Base-by-base conservation (phyloP, 495 filamentous ascomycete genomes). In the Penicillium subrubescens region DNA sequence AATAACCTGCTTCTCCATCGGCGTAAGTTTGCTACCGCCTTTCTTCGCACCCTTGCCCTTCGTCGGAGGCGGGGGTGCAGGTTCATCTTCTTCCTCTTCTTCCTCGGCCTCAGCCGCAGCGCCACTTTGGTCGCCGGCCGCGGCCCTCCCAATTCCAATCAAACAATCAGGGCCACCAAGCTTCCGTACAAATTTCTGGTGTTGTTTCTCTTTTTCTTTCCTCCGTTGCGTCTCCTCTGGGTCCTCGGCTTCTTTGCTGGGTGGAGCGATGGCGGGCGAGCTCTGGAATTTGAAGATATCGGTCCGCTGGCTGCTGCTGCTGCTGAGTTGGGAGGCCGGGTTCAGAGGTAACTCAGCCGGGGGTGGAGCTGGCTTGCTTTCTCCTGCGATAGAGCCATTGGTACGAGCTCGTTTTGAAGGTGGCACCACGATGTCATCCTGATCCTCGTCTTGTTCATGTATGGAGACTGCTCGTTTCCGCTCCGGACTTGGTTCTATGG, bases 1-100 rank as follows among this genome's bases (percentile, higher is more conserved):
- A 15, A 99, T 83, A 39, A 96, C 87, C 67, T 98, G 95, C 53
- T 90, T 87, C 73, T 97, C 95, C 89, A 99, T 88, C 0, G 95
- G 95, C 6, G 96, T 99, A 53, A 99, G 85, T 71, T 97, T 97
- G 60, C 71, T 75, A 7, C 73, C 82, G 29, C 84, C 83, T 31
- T 87, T 91, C 81, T 94, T 96, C 35, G 83, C 73, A 11, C 72
- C 71, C 27, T 68, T 77, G 1, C 88, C 88, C 70, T 86, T 92
- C 43, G 85, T 86, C 7, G 76, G 67, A 12, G 71, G 72, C n/a
- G 77, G 74, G 55, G 80, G 82, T 23, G 74, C 62, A 5, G 75
- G 74, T 39, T 86, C 86, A n/a, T 83, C 83, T 6, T 89, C 88
- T 23, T 86, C 89, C 3, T 78, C 82, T 0, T 67, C 85, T 6